Percentiles rank a stretch among this genome's conserved stretches.
phyloP scores from a whole-genome alignment of 371 early-diverging fungal genomes.

The Dichotomocladium elegans region DNA sequence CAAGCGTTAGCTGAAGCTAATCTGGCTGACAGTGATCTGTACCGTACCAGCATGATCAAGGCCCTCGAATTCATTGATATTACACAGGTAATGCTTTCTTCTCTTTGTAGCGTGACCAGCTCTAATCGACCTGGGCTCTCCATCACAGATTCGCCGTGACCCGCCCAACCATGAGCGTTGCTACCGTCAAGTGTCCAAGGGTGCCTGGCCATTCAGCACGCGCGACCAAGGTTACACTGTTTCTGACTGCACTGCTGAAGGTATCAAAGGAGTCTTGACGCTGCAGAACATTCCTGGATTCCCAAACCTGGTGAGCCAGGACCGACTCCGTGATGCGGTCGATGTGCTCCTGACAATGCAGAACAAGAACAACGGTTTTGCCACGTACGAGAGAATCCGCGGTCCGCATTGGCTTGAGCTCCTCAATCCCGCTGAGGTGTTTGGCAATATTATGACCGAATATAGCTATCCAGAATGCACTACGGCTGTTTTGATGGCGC shows the following conservation, averaged over 20 bases:
- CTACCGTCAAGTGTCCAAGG: constrained; percentile 81
- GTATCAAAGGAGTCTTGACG: constrained; percentile 75
- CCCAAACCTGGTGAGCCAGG: constrained; percentile 38
- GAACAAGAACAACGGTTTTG: constrained; percentile 89
- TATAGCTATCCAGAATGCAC: constrained; percentile 97
- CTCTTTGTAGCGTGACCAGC: too few relatives aligned
- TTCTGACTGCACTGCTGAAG: constrained; percentile 97
- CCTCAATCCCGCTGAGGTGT: constrained; percentile 95
- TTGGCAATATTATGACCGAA: constrained; percentile 95
- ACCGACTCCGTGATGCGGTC: constrained; percentile 81
- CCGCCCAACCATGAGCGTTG: constrained; percentile 62
- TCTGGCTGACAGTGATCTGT: constrained; percentile 66
- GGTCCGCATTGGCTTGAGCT: constrained; percentile 77
- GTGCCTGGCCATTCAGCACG: constrained; percentile 97
- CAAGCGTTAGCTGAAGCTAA: constrained; percentile 69
- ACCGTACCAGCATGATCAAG: constrained; percentile 63
- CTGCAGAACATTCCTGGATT: constrained; percentile 62
- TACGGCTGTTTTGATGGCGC: constrained; percentile 85
- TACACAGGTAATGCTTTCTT: constrained; percentile 60
- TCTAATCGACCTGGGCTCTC: too few relatives aligned
- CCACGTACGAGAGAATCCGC: constrained; percentile 85
- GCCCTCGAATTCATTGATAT: constrained; percentile 83
- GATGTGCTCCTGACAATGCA: constrained; percentile 91
- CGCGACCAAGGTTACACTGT: constrained; percentile 93
- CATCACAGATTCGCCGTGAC: constrained; percentile 66